Conservation (phyloP, 768 basidiomycete species). For the Russula sp. region DNA sequence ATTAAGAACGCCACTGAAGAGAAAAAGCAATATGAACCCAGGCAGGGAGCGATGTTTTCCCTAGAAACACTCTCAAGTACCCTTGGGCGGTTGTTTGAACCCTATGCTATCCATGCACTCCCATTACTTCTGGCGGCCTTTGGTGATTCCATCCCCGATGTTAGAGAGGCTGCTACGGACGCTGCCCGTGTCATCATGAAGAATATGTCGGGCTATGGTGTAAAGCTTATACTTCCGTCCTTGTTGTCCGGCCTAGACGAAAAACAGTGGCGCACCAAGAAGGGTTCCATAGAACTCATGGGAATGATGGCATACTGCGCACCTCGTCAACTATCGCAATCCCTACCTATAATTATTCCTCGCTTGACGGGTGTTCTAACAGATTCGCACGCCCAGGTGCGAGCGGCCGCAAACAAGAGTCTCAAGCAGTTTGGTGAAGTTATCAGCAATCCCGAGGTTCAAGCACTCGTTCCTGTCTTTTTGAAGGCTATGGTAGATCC, state of each 20-base stretch:
- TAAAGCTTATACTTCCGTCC: conserved; percentile 90
- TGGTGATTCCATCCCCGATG: conserved; percentile 80
- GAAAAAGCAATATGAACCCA: conserved; percentile 78
- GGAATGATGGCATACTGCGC: conserved; percentile 99
- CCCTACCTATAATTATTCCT: conserved; percentile 93
- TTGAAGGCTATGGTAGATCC: conserved; percentile 96
- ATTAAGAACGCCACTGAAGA: conserved; percentile 75
- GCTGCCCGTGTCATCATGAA: conserved; percentile 93
- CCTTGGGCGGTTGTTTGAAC: conserved; percentile 88
- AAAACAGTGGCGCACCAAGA: conserved; percentile 97
- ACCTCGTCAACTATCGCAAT: conserved; percentile 88
- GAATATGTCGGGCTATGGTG: conserved; percentile 87
- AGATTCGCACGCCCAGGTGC: conserved; percentile 96
- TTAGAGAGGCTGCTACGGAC: conserved; percentile 90
- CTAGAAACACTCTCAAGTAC: conserved; percentile 86
- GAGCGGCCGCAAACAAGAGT: conserved; percentile 86
- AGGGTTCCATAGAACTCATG: conserved; percentile 91
- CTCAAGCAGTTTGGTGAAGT: conserved; percentile 98
- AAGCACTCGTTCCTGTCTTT: conserved; percentile 78
- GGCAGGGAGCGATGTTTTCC: conserved; percentile 92
- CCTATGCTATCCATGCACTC: conserved; percentile 78
- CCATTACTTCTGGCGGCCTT: conserved; percentile 79
- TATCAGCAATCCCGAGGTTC: conserved; percentile 95
- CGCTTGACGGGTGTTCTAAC: conserved; percentile 91
- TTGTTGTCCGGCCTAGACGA: conserved; percentile 89